Evolutionary conservation across 768 basidiomycete species (phyloP), one percentile per base, ranked within the genome.

Genomic region (Tulasnella sp.): DNA sequence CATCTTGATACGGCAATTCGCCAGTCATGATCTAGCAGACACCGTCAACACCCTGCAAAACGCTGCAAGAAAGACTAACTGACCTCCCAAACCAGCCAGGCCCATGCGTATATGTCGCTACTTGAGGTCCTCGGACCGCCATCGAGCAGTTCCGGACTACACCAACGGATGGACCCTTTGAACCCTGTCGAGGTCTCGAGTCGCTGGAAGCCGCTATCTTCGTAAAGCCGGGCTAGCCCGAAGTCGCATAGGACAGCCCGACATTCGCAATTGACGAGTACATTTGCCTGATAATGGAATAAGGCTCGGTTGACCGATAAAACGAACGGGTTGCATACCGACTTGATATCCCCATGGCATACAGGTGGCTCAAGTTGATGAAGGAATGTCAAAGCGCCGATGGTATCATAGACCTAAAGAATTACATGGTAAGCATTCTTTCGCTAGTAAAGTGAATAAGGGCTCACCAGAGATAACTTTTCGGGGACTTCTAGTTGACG

Each of bases 31-130:
- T 57, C 55, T 57, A 23, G 20, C 4, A 57, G 55, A 20, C 23
- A 9, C 55, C 9, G 55, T 23, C 67, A 26, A 69, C 10, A 18
- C 44, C 4, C 20, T 23, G 20, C 9, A 26, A 57, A 20, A 11
- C 2, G 29, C 23, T 23, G 7, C 70, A 20, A n/a, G 35, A 37
- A 3, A 9, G 67, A 5, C 20, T 61, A 10, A 51, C 40, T 18
- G 1, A 74, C 73, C 73, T 74, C 73, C 29, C 20, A 29, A 48
- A 51, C 73, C 4, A 51, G 39, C 32, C 39, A 74, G 18, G 73
- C 73, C 73, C 73, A 74, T 23, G 73, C 73, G 35, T 44, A 74
- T 18, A 74, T 29, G 40, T 74, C 73, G 46, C 73, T 74, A n/a
- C 16, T 39, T 35, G 46, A 16, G 20, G 37, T 74, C 16, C 73